Percentiles rank a stretch among this genome's conserved stretches.
Conservation (phyloP, 495 filamentous ascomycete species). For the Neurospora discreta region DNA sequence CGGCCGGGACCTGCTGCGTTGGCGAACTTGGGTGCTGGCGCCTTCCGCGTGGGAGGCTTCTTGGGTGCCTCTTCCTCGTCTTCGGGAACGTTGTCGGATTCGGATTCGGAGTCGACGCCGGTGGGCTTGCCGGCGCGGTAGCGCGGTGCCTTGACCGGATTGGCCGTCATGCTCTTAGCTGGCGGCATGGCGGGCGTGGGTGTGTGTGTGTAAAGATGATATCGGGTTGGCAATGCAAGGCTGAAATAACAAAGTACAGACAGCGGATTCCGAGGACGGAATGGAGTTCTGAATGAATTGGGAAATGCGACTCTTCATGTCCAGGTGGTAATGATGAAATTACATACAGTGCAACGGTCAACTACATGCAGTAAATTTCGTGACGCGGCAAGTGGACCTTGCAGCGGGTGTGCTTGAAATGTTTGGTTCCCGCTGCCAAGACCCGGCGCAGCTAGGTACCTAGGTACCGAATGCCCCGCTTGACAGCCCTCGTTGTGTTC, state of each 20-base stretch:
- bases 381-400: neutral
- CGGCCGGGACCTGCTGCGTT: conserved; percentile 38
- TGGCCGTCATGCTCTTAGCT: conserved; percentile 83
- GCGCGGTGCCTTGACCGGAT: conserved; percentile 70
- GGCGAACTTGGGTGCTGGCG: conserved; percentile 45
- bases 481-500: neutral
- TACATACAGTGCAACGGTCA: neutral
- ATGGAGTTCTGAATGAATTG: neutral
- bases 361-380: neutral
- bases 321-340: neutral
- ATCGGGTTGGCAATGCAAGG: neutral
- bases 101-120: conserved; percentile 53
- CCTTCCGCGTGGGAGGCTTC: conserved; percentile 26
- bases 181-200: conserved; percentile 52
- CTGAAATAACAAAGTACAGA: neutral
- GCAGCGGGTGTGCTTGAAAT: neutral
- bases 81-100: conserved; percentile 47
- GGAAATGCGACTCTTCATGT: neutral
- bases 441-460: neutral
- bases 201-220: neutral
- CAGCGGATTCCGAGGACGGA: neutral
- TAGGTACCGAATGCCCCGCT: neutral
- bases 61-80: conserved; percentile 15
- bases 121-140: conserved; percentile 78
- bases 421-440: neutral